These are phyloP conservation scores for Sordariomycetes sp. DNA, from an alignment of 2,329 filamentous ascomycete genomes.

Conservation along the genomic window DNA sequence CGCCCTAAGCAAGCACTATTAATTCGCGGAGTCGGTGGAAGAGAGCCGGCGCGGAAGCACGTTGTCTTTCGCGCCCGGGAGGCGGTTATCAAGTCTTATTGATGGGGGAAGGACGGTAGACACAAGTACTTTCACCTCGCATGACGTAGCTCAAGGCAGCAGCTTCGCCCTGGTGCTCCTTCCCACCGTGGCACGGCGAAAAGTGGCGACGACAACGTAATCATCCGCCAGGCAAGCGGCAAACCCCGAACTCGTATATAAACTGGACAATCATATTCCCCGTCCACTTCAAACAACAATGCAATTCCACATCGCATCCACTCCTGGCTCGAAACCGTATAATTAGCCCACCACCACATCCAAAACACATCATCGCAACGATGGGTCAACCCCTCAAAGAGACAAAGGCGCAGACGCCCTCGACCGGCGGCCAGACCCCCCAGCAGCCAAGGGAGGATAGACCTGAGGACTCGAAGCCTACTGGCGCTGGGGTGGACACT, in stretches of 20 bases:
- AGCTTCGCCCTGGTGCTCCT: background rate
- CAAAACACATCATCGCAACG: background rate
- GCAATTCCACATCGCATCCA: background rate
- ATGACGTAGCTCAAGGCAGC: background rate
- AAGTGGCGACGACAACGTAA: background rate
- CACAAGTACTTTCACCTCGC: background rate
- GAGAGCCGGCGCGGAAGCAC: no score
- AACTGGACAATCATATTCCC: background rate
- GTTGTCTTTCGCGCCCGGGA: no score
- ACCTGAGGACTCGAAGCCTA: constrained; percentile 8
- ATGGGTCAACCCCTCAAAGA: background rate
- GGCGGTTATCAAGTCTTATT: no score
- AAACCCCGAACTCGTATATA: no score
- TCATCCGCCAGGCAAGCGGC: background rate
- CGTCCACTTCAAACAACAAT: background rate
- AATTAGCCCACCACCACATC: no score
- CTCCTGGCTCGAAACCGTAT: no score
- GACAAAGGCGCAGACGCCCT: background rate
- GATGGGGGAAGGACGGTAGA: no score
- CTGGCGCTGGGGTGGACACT: constrained; percentile 32
- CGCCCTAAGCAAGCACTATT: no score
- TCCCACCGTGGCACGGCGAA: background rate
- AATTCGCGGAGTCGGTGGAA: no score
- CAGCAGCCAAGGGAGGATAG: background rate
- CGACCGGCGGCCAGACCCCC: background rate